Evolutionary conservation across 805 yeast species (phyloP).

Genomic region (Myxozyma mucilagina): DNA sequence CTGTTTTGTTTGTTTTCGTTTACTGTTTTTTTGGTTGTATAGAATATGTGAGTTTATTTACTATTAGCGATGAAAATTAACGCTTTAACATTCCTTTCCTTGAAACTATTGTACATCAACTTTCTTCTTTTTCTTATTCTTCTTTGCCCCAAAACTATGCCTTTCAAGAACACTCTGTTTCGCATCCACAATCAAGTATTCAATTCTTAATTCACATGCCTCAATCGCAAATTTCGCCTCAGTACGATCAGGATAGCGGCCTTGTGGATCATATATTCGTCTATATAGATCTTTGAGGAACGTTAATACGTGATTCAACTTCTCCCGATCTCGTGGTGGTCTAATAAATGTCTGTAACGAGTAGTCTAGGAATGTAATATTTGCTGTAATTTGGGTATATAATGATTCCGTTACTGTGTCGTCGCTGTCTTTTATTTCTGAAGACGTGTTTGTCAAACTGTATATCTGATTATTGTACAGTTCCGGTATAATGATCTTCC

Average conservation of each 20-base stretch:
- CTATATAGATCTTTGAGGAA: slow-evolving; percentile 10
- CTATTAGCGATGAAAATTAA: neutral
- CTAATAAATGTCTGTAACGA: slow-evolving; percentile 16
- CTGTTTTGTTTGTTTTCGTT: too few species aligned
- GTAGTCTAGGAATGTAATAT: slow-evolving; percentile 17
- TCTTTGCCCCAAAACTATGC: neutral
- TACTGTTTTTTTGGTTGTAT: neutral
- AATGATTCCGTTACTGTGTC: slow-evolving; percentile 3
- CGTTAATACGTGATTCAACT: neutral
- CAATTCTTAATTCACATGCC: slow-evolving; percentile 20
- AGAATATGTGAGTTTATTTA: neutral
- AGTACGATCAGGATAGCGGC: slow-evolving; percentile 24
- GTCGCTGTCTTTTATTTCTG: neutral
- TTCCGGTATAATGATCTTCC: slow-evolving; percentile 22
- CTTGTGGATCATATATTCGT: slow-evolving; percentile 21
- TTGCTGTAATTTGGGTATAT: slow-evolving; percentile 2
- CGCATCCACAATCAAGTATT: slow-evolving; percentile 1
- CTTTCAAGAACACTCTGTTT: slow-evolving; percentile 14
- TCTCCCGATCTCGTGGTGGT: slow-evolving; percentile 14
- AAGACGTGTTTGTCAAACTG: neutral
- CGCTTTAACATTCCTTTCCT: neutral
- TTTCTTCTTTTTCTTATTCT: neutral
- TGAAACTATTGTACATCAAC: neutral
- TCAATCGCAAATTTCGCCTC: slow-evolving; percentile 20
- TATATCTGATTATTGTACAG: slow-evolving; percentile 18